Evolutionary conservation across 106 monocot genomes (phyloP).

Genomic region (Triglochin maritima): DNA sequence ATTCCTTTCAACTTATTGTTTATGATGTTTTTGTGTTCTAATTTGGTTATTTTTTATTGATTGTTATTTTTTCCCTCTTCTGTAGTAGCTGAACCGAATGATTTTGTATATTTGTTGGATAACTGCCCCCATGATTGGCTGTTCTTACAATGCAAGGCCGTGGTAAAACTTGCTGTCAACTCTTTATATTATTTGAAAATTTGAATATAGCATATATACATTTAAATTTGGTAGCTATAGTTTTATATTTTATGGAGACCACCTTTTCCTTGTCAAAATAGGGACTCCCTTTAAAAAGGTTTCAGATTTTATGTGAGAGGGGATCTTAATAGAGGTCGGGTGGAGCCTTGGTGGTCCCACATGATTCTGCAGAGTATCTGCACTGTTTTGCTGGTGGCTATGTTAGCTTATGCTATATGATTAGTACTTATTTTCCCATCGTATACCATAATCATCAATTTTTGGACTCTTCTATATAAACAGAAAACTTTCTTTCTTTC

Average conservation of each 20-base stretch:
- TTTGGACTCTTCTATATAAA: no score
- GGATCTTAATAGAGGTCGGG: no score
- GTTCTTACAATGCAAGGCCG: slow-evolving; percentile 90
- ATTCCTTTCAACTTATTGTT: not conserved
- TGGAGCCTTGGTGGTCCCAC: no score
- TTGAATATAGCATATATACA: no score
- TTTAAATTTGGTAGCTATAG: not conserved
- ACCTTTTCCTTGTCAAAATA: not conserved
- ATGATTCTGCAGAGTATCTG: no score
- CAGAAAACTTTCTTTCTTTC: no score
- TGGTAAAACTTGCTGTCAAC: slow-evolving; percentile 42
- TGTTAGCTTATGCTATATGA: no score
- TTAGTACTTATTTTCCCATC: no score
- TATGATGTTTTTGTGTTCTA: not conserved
- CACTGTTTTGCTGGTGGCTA: no score
- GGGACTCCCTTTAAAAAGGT: no score
- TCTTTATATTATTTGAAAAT: not conserved
- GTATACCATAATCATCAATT: no score
- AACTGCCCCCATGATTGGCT: slow-evolving; percentile 98
- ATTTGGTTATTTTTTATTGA: slow-evolving; percentile 4
- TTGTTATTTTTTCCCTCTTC: slow-evolving; percentile 3
- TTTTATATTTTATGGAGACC: not conserved
- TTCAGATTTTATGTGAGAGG: no score
- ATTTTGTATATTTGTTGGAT: slow-evolving; percentile 79
- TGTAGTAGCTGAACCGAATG: slow-evolving; percentile 76